phyloP scores from a whole-genome alignment of 371 early-diverging fungal species.

The Mortierella sp. region DNA sequence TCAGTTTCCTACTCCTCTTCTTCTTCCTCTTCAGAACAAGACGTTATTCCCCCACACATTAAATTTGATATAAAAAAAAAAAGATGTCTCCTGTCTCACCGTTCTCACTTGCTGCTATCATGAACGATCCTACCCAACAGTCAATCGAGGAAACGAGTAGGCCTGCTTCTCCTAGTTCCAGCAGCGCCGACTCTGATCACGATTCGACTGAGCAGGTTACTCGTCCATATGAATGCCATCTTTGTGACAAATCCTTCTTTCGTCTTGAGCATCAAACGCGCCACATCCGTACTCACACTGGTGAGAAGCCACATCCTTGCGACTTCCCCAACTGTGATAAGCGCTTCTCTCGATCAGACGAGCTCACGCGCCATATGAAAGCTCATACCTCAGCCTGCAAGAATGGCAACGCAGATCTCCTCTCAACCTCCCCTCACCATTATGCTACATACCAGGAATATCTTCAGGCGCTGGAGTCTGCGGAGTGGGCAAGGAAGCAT shows the following conservation, averaged over 20 bases:
- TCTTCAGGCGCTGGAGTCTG: slow-evolving; percentile 44
- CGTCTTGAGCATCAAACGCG: slow-evolving; percentile 80
- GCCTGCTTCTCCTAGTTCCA: slow-evolving; percentile 17
- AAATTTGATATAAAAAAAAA: neutral
- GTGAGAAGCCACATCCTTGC: slow-evolving; percentile 86
- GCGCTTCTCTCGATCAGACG: slow-evolving; percentile 82
- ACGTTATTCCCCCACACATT: neutral
- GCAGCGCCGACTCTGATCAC: slow-evolving; percentile 50
- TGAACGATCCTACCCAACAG: slow-evolving; percentile 43
- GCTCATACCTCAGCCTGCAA: slow-evolving; percentile 68
- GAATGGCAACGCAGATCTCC: slow-evolving; percentile 52
- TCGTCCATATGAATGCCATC: slow-evolving; percentile 74
- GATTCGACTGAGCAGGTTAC: slow-evolving; percentile 30
- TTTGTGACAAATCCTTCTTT: slow-evolving; percentile 75
- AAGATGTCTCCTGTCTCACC: slow-evolving; percentile 48
- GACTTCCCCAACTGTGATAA: slow-evolving; percentile 78
- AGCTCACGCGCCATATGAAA: slow-evolving; percentile 73
- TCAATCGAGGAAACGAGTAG: slow-evolving; percentile 10
- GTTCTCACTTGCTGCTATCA: slow-evolving; percentile 56
- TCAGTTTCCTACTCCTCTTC: slow-evolving; percentile 3
- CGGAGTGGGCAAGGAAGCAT: slow-evolving; percentile 55
- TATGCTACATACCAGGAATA: slow-evolving; percentile 53
- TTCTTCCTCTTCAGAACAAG: slow-evolving; percentile 10
- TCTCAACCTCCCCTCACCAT: slow-evolving; percentile 50
- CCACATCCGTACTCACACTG: slow-evolving; percentile 87